These are phyloP conservation scores for Linum usitatissimum DNA, from an alignment of 345 rosid species.

Conservation along the genomic window DNA sequence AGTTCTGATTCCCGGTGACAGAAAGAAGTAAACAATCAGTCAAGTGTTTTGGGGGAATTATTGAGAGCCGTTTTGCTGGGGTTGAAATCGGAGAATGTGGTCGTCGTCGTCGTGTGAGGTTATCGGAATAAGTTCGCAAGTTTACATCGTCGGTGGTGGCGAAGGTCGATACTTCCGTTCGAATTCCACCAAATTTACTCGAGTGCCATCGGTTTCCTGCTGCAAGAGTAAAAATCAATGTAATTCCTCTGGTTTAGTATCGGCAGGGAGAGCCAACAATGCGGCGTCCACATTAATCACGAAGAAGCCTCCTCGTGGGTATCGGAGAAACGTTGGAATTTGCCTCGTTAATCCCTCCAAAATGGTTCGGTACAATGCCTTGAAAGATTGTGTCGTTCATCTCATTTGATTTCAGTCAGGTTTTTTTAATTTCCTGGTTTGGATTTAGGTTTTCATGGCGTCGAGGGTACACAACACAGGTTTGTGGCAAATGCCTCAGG, in stretches of 20 bases:
- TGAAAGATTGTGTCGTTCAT: neutral
- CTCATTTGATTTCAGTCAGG: neutral
- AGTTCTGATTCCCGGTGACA: too few relatives aligned
- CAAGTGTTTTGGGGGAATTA: too few relatives aligned
- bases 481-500: conserved; percentile 29
- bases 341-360: conserved; percentile 16
- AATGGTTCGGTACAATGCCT: conserved; percentile 9
- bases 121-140: conserved; percentile 16
- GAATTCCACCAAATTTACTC: conserved; percentile 19
- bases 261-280: neutral
- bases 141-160: conserved; percentile 4
- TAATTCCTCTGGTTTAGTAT: conserved; percentile 19
- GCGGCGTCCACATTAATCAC: conserved; percentile 11
- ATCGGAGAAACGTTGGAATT: conserved; percentile 22
- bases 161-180: conserved; percentile 16
- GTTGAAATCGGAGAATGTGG: too few relatives aligned
- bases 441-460: conserved; percentile 17
- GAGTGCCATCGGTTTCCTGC: conserved; percentile 14
- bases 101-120: conserved; percentile 28
- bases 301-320: conserved; percentile 21
- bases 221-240: conserved; percentile 11
- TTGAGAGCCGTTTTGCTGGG: too few relatives aligned
- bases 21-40: too few relatives aligned
- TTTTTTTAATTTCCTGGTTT: neutral
- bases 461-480: conserved; percentile 16